Base-by-base conservation (phyloP, 148 eudicot genomes). In the Cornus florida region DNA sequence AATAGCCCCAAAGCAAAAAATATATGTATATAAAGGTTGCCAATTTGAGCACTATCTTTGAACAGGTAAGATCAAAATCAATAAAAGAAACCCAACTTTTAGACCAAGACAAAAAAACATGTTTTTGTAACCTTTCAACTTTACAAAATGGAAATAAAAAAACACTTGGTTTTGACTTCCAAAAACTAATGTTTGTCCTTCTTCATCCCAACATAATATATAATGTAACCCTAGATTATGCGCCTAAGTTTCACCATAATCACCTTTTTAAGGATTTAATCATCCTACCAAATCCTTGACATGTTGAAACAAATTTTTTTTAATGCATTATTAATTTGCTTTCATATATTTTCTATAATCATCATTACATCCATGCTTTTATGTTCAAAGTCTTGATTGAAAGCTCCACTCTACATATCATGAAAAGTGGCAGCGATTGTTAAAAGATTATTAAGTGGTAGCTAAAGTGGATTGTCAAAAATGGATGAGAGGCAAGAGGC, bases 41-140 rank as follows among this genome's bases (percentile, higher is more conserved):
- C 19, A 20, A 48, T 2, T 43, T 11, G 41, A 46, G 62, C 71
- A 66, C 28, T 32, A 76, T 28, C 65, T 66, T 48, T 67, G 79
- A 67, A 76, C 17, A 76, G 71, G 60, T 66, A 56, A 67, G 62
- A 76, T 41, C 71, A 46, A 76, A 76, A 71, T 67, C 59, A 39
- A 10, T 66, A 66, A 14, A 75, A 67, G 41, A 46, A 67, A 28
- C 32, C 71, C 19, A 76, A 68, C 50, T 67, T 76, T 46, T 33
- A 31, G 71, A 76, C 78, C 53, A 43, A 75, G 35, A 75, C 32
- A 20, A n/a, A 41, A 75, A 75, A 43, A 71, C 78, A 62, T 23
- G 32, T 46, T 17, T n/a, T 23, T 70, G 48, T 20, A 35, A 35
- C 22, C 72, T 20, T 71, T 17, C 71, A 65, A 43, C 71, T 67